Evolutionary conservation across 768 basidiomycete genomes (phyloP).

Genomic region (Naganishia onofrii): DNA sequence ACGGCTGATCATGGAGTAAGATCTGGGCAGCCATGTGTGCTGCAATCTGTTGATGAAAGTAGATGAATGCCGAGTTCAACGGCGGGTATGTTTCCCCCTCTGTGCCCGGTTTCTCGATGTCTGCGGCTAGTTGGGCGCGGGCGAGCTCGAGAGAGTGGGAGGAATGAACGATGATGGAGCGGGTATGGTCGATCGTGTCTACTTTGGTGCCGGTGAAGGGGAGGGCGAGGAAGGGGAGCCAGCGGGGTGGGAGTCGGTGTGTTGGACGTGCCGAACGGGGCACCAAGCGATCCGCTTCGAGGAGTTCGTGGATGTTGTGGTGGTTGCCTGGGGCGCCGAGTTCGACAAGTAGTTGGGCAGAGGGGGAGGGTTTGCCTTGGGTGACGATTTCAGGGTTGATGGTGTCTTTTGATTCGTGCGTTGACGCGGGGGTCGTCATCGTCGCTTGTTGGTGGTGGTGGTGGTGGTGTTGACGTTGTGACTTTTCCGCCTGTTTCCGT

Average conservation of each 20-base stretch:
- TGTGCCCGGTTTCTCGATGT: slow-evolving; percentile 42
- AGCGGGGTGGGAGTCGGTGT: slow-evolving; percentile 63
- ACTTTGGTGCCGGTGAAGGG: slow-evolving; percentile 76
- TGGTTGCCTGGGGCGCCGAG: slow-evolving; percentile 21
- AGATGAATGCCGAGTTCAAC: slow-evolving; percentile 63
- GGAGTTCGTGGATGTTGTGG: slow-evolving; percentile 33
- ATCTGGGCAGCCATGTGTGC: slow-evolving; percentile 81
- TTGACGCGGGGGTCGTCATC: slow-evolving; percentile 39
- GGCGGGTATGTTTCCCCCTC: slow-evolving; percentile 49
- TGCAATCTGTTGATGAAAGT: slow-evolving; percentile 87
- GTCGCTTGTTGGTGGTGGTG: no score
- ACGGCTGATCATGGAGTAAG: slow-evolving; percentile 72
- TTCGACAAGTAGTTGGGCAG: slow-evolving; percentile 12
- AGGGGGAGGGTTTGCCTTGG: slow-evolving; percentile 20
- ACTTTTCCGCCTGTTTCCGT: slow-evolving; percentile 57
- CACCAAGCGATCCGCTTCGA: slow-evolving; percentile 62
- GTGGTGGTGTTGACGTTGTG: slow-evolving; percentile 54
- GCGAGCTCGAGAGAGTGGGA: slow-evolving; percentile 55
- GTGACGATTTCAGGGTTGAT: slow-evolving; percentile 33
- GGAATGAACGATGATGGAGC: slow-evolving; percentile 65
- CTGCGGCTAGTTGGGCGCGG: slow-evolving; percentile 42
- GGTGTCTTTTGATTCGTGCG: slow-evolving; percentile 35
- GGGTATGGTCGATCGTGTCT: slow-evolving; percentile 87
- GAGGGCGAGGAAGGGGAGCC: slow-evolving; percentile 56
- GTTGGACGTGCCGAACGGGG: slow-evolving; percentile 72